Percentiles rank a stretch among this genome's conserved stretches.
phyloP scores from a whole-genome alignment of 2,329 filamentous ascomycete species.

The Ophiocordyceps camponoti-leonardi region DNA sequence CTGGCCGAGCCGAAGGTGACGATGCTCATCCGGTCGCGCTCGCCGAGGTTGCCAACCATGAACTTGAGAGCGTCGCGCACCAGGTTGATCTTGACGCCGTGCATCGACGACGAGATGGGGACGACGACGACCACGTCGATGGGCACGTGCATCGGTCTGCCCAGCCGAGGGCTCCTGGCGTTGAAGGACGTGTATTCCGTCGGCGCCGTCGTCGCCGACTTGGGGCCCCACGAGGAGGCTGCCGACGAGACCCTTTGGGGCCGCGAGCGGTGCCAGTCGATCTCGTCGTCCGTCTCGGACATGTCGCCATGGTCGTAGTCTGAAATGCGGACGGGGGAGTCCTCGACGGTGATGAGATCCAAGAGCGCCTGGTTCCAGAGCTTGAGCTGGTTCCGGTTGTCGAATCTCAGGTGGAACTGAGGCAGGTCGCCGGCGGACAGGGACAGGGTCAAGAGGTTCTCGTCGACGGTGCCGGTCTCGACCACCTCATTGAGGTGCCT shows the following conservation, averaged over 20 bases:
- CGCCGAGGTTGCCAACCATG: conserved; percentile 75
- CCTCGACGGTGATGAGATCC: conserved; percentile 61
- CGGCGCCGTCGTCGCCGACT: conserved; percentile 72
- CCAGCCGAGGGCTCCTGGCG: conserved; percentile 24
- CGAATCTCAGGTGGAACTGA: conserved; percentile 84
- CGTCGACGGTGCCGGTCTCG: conserved; percentile 54
- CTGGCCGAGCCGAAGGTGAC: conserved; percentile 93
- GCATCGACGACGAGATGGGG: conserved; percentile 95
- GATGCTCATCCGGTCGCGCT: conserved; percentile 88
- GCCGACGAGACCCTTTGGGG: conserved; percentile 64
- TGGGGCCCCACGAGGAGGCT: conserved; percentile 64
- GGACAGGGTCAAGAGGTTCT: conserved; percentile 73
- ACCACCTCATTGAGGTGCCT: conserved; percentile 84
- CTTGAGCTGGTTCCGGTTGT: conserved; percentile 68
- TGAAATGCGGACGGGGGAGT: conserved; percentile 44
- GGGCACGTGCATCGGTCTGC: conserved; percentile 59
- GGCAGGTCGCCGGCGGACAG: conserved; percentile 85
- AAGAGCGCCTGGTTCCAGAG: conserved; percentile 77
- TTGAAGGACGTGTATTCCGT: conserved; percentile 78
- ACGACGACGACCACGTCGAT: conserved; percentile 94
- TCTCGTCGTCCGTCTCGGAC: conserved; percentile 73
- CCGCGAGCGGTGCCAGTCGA: conserved; percentile 51
- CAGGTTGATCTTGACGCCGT: conserved; percentile 94
- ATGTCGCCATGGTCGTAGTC: conserved; percentile 64
- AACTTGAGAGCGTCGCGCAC: conserved; percentile 85